Evolutionary conservation across 352 stramenopile genomes (phyloP).

Genomic region (Blastocystis hominis): DNA sequence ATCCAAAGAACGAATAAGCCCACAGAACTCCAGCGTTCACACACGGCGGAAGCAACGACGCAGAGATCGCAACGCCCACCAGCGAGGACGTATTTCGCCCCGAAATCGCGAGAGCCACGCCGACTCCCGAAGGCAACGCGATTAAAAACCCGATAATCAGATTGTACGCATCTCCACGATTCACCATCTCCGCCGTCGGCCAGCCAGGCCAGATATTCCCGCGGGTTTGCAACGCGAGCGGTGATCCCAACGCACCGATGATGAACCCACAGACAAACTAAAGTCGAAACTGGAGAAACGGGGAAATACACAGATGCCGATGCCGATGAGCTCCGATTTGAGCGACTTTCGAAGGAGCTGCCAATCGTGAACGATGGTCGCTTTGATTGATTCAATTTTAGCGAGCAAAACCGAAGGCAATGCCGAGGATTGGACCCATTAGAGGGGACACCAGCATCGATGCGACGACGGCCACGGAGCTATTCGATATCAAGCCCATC

Average conservation of each 20-base stretch:
- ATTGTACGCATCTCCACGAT: constrained; percentile 60
- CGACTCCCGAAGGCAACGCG: constrained; percentile 68
- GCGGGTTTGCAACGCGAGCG: background rate
- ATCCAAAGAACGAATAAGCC: constrained; percentile 14
- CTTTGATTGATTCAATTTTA: background rate
- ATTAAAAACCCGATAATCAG: constrained; percentile 66
- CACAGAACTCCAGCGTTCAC: constrained; percentile 68
- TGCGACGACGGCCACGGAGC: constrained; percentile 65
- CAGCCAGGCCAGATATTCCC: constrained; percentile 45
- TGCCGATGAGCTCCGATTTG: constrained; percentile 65
- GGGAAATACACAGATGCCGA: constrained; percentile 59
- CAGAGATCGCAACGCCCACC: constrained; percentile 71
- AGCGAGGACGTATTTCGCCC: constrained; percentile 67
- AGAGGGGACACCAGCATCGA: constrained; percentile 66
- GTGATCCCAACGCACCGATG: constrained; percentile 59
- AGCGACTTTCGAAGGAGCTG: constrained; percentile 63
- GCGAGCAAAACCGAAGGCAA: constrained; percentile 65
- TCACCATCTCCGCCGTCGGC: constrained; percentile 66
- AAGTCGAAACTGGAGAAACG: background rate
- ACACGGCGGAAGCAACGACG: constrained; percentile 68
- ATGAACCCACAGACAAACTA: constrained; percentile 63
- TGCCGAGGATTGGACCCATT: constrained; percentile 68
- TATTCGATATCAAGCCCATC: constrained; percentile 67
- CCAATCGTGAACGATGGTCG: constrained; percentile 63
- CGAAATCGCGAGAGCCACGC: constrained; percentile 67